Conservation (phyloP, 768 basidiomycete species). For the Inosperma sp. region DNA sequence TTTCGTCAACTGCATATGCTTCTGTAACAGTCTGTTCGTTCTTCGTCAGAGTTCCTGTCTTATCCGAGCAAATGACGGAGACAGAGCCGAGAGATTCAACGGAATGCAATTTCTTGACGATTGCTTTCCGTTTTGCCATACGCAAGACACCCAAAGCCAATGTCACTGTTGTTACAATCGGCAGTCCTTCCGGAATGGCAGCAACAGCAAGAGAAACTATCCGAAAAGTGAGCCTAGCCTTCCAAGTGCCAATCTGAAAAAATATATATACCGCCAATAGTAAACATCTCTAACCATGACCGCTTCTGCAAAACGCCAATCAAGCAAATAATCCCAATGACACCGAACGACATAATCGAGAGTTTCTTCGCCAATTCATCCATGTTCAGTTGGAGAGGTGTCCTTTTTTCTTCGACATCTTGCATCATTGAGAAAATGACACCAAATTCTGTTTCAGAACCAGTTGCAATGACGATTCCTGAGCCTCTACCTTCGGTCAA, state of each 20-base stretch:
- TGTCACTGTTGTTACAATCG: slow-evolving; percentile 96
- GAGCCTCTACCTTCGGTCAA: slow-evolving; percentile 60
- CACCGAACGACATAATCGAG: slow-evolving; percentile 85
- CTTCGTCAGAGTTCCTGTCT: slow-evolving; percentile 92
- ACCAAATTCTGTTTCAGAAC: slow-evolving; percentile 88
- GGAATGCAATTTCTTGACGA: slow-evolving; percentile 94
- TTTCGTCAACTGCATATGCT: slow-evolving; percentile 83
- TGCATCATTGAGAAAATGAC: slow-evolving; percentile 99
- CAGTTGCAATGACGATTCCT: slow-evolving; percentile 85
- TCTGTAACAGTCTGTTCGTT: slow-evolving; percentile 96
- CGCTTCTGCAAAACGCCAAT: slow-evolving; percentile 84
- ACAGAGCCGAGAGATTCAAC: slow-evolving; percentile 93
- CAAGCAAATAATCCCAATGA: slow-evolving; percentile 90
- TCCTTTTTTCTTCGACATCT: slow-evolving; percentile 89
- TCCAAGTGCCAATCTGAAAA: background rate
- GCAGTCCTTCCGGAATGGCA: slow-evolving; percentile 94
- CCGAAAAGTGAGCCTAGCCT: background rate
- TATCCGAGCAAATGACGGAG: slow-evolving; percentile 97
- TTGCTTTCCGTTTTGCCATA: slow-evolving; percentile 93
- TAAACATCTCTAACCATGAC: slow-evolving; percentile 97
- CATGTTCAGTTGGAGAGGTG: slow-evolving; percentile 91
- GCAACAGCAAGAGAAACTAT: slow-evolving; percentile 96
- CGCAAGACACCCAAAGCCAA: slow-evolving; percentile 90
- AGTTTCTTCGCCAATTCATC: slow-evolving; percentile 93
- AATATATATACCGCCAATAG: slow-evolving; percentile 77